Base-by-base conservation (phyloP, 2,329 filamentous ascomycete genomes). In the Cladosporium phlei region DNA sequence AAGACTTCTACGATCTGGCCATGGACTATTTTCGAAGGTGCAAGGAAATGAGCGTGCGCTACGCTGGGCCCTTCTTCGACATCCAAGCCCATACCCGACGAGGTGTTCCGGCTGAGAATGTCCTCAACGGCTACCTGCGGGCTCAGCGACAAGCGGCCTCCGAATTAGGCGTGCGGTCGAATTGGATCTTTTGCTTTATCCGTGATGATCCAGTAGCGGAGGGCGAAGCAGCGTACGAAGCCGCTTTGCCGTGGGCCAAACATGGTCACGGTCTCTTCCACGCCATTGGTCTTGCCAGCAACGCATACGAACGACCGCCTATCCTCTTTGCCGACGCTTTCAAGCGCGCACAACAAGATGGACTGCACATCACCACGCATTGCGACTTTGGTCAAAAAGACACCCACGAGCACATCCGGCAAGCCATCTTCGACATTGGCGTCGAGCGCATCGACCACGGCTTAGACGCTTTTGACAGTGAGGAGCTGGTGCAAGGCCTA, bases 151-250 rank as follows among this genome's bases (percentile, higher is more conserved):
- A 38, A 4, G 35, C 20, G 1, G 21, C 9, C 2, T 19, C 35
- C 1, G 22, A 17, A 5, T 16, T 17, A 2, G 35, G 35, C 2
- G 35, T 27, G 20, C 5, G 22, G 27, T 38, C 35, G 9, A 38
- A 38, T 16, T 38, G 35, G 35, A 38, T 38, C 35, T 38, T 38
- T 22, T 38, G 35, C 35, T 38, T 38, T 16, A 38, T 38, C n/a
- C 35, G 35, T 1, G 35, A 38, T 16, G 35, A 38, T 7, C 35
- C 14, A 4, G 35, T 38, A 22, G 21, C 35, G 11, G 35, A 27
- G 5, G 35, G 35, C n/a, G 35, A 38, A 5, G 35, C 35, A 19
- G 35, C 35, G 9, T 38, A 27, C 9, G 11, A 27, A 12, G 12
- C 5, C 1, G 35, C 35, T 27, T 16, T 38, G 3, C n/a, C 35